phyloP scores from a whole-genome alignment of 805 yeast genomes.

The Ogataea thermomethanolica region DNA sequence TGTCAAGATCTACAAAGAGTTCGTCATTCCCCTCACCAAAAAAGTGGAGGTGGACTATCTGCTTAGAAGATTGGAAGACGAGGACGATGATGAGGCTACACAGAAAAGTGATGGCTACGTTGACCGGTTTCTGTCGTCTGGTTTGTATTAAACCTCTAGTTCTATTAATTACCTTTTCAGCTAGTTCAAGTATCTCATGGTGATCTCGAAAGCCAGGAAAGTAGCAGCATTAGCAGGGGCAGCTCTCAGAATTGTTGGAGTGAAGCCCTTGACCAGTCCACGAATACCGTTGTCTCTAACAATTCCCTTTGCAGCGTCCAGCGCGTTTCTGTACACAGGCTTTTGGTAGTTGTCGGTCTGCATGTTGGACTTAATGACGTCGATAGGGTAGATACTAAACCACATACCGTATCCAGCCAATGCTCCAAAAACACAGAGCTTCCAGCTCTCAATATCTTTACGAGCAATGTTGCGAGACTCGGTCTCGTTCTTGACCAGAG shows the following conservation, averaged over 20 bases:
- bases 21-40: constrained; percentile 90
- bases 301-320: constrained; percentile 57
- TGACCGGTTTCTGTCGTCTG: constrained; percentile 25
- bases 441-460: constrained; percentile 81
- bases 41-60: constrained; percentile 93
- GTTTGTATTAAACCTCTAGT: constrained; percentile 14
- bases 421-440: constrained; percentile 84
- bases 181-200: constrained; percentile 59
- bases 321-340: constrained; percentile 56
- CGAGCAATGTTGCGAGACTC: constrained; percentile 46
- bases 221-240: constrained; percentile 99
- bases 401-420: constrained; percentile 88
- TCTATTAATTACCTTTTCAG: neutral
- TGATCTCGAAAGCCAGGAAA: constrained; percentile 86
- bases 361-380: constrained; percentile 84
- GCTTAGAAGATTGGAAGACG: constrained; percentile 72
- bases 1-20: constrained; percentile 79
- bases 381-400: constrained; percentile 82
- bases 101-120: constrained; percentile 21
- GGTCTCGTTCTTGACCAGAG: constrained; percentile 68
- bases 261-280: constrained; percentile 88
- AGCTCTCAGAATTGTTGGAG: constrained; percentile 91
- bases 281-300: constrained; percentile 56
- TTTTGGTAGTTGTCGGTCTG: constrained; percentile 66
- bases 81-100: constrained; percentile 20